Evolutionary conservation across 495 filamentous ascomycete genomes (phyloP), one percentile per base, ranked within the genome.

Genomic region (Tuber umbilicatum): DNA sequence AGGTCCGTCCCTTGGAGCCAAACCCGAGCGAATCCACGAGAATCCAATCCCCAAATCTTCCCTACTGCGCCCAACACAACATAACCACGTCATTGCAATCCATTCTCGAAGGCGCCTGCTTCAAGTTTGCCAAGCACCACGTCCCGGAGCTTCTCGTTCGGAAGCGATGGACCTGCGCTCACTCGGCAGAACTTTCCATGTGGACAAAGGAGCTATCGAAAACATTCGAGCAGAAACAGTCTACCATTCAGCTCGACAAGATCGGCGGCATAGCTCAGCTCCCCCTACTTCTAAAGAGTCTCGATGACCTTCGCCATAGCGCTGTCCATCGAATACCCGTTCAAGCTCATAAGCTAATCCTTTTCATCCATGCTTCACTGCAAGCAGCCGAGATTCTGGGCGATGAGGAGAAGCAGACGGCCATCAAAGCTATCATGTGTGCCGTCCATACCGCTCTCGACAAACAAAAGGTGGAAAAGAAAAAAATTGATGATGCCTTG

Each of bases 21-120:
- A 64, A 31, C 27, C 12, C 55, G 55, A 64, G 12, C 31, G 55
- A 64, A 35, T 5, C 55, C 55, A 31, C 5, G 50, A 60, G 7
- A 31, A 31, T 5, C 50, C 50, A 60, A n/a, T 27, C 31, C 14
- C 74, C 74, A 5, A 68, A 38, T 12, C 70, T 71, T 37, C 70
- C 74, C 4, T 73, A 70, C 14, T 73, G 70, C 16, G 35, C 70
- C 39, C 76, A 78, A n/a, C 76, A 76, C 21, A 21, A 70, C 12
- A 78, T 78, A 9, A 47, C 75, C 5, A 72, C 31, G 0, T 45
- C 27, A 7, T 70, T 78, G 2, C 76, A 78, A 67, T 43, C 39
- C 5, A 76, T 41, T 1, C 73, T 78, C 12, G 76, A 76, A 70
- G 31, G 41, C 1, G 74, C 74, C n/a, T 76, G 60, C 37, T 78